These are phyloP conservation scores for Xylariaceae sp. DNA, from an alignment of 2,329 filamentous ascomycete species.

Conservation along the genomic window DNA sequence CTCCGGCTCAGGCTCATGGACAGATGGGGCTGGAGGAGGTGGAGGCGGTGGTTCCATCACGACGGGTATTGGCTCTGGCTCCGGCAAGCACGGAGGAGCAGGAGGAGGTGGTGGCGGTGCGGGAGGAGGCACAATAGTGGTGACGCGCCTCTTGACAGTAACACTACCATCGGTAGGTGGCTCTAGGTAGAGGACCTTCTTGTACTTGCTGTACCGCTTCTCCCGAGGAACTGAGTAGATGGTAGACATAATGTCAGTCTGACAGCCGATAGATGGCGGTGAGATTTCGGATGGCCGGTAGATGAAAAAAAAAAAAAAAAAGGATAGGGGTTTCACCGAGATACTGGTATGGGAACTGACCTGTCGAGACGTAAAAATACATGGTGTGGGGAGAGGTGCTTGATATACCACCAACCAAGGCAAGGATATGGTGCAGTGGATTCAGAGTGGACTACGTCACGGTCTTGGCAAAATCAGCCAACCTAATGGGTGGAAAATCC, in stretches of 20 bases:
- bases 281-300: background rate
- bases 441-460: conserved; percentile 18
- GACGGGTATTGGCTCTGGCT: conserved; percentile 22
- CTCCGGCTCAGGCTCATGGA: conserved; percentile 14
- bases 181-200: conserved; percentile 41
- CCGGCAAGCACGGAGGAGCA: conserved; percentile 19
- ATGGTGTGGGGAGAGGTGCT: conserved; percentile 22
- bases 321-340: background rate
- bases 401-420: conserved; percentile 21
- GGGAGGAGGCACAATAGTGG: conserved; percentile 36
- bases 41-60: conserved; percentile 23
- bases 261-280: background rate
- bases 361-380: conserved; percentile 29
- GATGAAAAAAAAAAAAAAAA: background rate
- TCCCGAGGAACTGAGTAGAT: conserved; percentile 31
- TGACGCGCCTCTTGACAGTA: conserved; percentile 35
- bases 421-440: conserved; percentile 9
- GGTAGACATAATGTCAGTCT: conserved; percentile 29
- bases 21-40: conserved; percentile 1
- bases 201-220: conserved; percentile 33
- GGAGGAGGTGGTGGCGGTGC: conserved; percentile 22
- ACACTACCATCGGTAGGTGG: conserved; percentile 35
- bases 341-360: conserved; percentile 20
- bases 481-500: background rate
- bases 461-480: background rate